phyloP scores from a whole-genome alignment of 108 stramenopile species.

The Pseudonitzschia multistriata region DNA sequence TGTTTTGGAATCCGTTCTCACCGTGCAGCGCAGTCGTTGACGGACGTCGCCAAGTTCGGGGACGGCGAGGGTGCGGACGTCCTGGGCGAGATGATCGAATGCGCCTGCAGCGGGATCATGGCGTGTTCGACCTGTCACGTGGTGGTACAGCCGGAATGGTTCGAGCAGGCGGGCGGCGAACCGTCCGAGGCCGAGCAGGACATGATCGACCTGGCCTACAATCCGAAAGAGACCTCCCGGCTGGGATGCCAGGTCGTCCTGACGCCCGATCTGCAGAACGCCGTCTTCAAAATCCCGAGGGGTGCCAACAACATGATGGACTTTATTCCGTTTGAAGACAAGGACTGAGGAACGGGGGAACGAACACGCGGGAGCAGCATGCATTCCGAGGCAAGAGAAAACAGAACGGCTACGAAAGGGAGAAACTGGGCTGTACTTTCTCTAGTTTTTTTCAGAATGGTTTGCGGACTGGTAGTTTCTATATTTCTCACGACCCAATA shows the following conservation, averaged over 20 bases:
- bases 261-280: conserved; percentile 49
- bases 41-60: conserved; percentile 60
- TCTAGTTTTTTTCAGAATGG: no score
- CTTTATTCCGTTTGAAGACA: conserved; percentile 54
- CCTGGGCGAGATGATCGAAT: conserved; percentile 64
- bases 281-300: conserved; percentile 50
- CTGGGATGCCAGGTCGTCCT: conserved; percentile 67
- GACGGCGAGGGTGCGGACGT: conserved; percentile 27
- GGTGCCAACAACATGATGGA: conserved; percentile 72
- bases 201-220: conserved; percentile 76
- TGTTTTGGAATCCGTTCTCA: no score
- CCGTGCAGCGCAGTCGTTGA: conserved; percentile 37
- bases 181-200: conserved; percentile 58
- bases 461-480: no score
- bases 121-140: conserved; percentile 81
- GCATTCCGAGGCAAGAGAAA: no score
- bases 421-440: no score
- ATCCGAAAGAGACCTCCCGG: conserved; percentile 46
- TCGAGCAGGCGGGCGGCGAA: conserved; percentile 49
- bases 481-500: no score
- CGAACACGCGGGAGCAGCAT: no score
- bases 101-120: conserved; percentile 74
- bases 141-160: conserved; percentile 53
- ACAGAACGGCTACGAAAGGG: no score
- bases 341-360: background rate